phyloP scores from a whole-genome alignment of 306 rosid genomes.

The Ormosia emarginata region DNA sequence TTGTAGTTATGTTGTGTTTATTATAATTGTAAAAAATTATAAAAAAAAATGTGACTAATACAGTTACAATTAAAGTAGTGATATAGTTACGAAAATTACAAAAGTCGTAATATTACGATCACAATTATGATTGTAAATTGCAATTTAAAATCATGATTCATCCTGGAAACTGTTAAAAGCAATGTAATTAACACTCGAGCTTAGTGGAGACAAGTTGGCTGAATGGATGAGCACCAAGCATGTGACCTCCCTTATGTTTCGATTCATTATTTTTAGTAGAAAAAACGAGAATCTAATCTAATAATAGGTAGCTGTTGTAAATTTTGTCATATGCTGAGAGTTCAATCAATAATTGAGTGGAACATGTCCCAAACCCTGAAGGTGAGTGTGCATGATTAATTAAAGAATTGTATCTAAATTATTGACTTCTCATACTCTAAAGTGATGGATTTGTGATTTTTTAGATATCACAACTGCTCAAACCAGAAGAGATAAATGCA shows the following conservation, averaged over 20 bases:
- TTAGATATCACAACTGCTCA: neutral
- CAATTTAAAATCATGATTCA: no score
- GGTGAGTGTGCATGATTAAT: neutral
- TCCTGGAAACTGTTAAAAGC: conserved; percentile 28
- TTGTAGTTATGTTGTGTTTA: no score
- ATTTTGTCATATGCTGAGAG: conserved; percentile 21
- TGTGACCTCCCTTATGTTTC: conserved; percentile 25
- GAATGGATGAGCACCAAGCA: neutral
- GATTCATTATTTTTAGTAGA: neutral
- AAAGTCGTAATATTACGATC: no score
- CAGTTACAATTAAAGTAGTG: no score
- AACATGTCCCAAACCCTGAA: neutral
- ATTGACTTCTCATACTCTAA: neutral
- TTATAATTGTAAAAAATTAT: no score
- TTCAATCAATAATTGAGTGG: conserved; percentile 17
- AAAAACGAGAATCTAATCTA: neutral
- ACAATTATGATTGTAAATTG: no score
- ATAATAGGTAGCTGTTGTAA: neutral
- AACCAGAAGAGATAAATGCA: conserved; percentile 8
- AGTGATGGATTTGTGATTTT: conserved; percentile 11
- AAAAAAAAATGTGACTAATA: no score
- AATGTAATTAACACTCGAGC: conserved; percentile 30
- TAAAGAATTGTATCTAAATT: neutral
- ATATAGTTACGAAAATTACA: no score
- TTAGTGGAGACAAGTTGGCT: conserved; percentile 30